Base-by-base conservation (phyloP, 1,284 basidiomycete genomes). In the Melampsora americana region DNA sequence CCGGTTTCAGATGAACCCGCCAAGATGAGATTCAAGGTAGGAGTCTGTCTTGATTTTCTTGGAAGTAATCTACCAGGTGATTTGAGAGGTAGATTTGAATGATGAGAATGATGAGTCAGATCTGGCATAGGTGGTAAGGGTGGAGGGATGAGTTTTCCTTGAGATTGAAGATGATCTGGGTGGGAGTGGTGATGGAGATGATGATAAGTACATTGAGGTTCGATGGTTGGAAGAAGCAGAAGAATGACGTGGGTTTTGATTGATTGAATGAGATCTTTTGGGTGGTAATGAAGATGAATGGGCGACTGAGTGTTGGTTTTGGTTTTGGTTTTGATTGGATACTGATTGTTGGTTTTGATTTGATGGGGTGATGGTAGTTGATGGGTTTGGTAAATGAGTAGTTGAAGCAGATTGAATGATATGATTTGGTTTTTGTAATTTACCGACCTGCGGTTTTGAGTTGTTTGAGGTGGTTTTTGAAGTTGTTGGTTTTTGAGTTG, bases 1-100 rank as follows among this genome's bases (percentile, higher is more conserved):
- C 73, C 73, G 26, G 73, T 68, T 5, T n/a, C 6, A 16, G 26
- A 30, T 26, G 73, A 64, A 6, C 73, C 73, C 1, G 68, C 23
- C 14, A 75, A 35, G 39, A 75, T 50, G 6, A 75, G n/a, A 59
- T 75, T 75, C 28, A 75, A 75, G 6, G 73, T 61, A 6, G 66
- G 73, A 35, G 32, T 32, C 59, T 75, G 73, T 20, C 73, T 64
- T 20, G 20, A 66, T 23, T 74, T 74, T 14, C 71, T 61, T 6
- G 66, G 14, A 35, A 28, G 32, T 1, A 28, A 11, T 23, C 64
- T 61, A 35, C 30, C 5, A 5, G 50, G 50, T 5, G 5, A 5
- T 53, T 18, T 53, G 3, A 20, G 12, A 5, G 50, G 5, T 53
- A 12, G 50, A 53, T 23, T 3, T 53, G 46, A 48, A 48, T 18